phyloP scores from a whole-genome alignment of 2,329 filamentous ascomycete species.

The Beauveria rudraprayagi region DNA sequence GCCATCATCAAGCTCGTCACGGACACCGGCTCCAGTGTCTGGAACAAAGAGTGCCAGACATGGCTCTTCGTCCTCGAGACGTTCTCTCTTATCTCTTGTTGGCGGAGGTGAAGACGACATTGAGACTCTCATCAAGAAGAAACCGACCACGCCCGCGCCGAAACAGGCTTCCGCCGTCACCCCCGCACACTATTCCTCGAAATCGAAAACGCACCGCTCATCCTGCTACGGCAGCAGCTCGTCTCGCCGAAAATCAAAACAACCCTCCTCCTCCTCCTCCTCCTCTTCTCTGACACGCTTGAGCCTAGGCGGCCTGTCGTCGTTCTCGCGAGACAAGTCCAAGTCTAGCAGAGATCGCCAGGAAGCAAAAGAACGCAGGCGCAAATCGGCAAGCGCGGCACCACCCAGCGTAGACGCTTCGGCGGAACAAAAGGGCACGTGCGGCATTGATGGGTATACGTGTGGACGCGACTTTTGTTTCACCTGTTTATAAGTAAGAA shows the following conservation, averaged over 20 bases:
- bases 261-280: background rate
- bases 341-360: slow-evolving; percentile 2
- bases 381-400: background rate
- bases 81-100: slow-evolving; percentile 9
- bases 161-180: background rate
- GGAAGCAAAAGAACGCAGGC: slow-evolving; percentile 2
- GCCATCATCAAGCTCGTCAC: background rate
- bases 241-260: background rate
- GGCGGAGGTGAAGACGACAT: slow-evolving; percentile 5
- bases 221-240: background rate
- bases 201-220: background rate
- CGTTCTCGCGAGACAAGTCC: slow-evolving; percentile 1
- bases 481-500: slow-evolving; percentile 34
- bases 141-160: background rate
- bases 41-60: background rate
- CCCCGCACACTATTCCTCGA: background rate
- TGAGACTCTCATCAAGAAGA: background rate
- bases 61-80: background rate
- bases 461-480: slow-evolving; percentile 55
- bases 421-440: slow-evolving; percentile 36
- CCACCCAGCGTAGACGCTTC: background rate
- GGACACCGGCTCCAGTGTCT: background rate
- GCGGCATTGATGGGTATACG: slow-evolving; percentile 46
- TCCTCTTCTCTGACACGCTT: background rate
- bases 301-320: slow-evolving; percentile 1